Base-by-base conservation (phyloP, 2,329 filamentous ascomycete species). In the Dothistroma pini region DNA sequence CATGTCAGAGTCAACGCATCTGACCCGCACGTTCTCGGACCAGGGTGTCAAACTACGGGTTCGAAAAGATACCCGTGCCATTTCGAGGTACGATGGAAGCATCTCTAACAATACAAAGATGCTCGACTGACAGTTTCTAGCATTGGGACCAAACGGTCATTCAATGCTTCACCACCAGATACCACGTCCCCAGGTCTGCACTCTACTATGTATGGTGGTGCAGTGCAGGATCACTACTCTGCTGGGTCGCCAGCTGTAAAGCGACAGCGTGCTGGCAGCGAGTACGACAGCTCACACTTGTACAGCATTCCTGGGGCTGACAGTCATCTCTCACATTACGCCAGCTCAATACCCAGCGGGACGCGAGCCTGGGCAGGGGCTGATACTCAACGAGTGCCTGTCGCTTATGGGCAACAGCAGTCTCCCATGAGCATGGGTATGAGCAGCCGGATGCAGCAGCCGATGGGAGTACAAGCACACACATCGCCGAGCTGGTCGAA, bases 21-120 rank as follows among this genome's bases (percentile, higher is more conserved):
- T 96, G 49, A 95, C 91, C 0, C 84, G 90, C 56, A 87, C 89
- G 0, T 93, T 96, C 74, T 89, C 89, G 65, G 91, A 96, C 69
- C 91, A 96, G 73, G 92, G 92, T 9, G 90, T 96, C 14, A 87
- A 91, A 56, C 79, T 96, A 34, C 84, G 91, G 56, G 82, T 96
- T 52, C 86, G 91, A 58, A 96, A 96, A 73, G 91, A 96, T 74
- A 89, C 90, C 50, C 83, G 90, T 25, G 69, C 64, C 25, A 64
- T 65, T 41, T 63, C 63, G 31, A 57, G 57, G 66, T 65, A 53
- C 56, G 63, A 48, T 51, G 19, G 31, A 19, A 22, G 29, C 31
- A 38, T 52, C 32, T 21, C 6, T 41, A 6, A n/a, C 16, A 19
- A 9, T 12, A 1, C 38, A 25, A 7, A 22, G 16, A 21, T 11